Percentiles rank a stretch among this genome's conserved stretches.
phyloP scores from a whole-genome alignment of 176 grass and related monocot species.

The Paspalum vaginatum region DNA sequence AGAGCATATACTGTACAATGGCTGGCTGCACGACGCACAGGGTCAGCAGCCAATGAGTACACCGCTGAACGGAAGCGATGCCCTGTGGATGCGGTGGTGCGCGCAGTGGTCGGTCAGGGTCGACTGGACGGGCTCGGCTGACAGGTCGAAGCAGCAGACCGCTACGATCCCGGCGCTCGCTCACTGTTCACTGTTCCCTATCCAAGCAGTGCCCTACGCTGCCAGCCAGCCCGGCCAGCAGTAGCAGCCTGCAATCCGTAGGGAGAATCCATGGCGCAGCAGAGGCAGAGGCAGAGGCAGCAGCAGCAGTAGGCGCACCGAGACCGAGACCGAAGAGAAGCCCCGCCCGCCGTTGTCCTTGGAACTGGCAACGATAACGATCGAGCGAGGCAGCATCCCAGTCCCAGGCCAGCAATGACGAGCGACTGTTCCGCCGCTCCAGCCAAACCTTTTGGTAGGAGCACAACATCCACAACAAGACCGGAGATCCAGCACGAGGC shows the following conservation, averaged over 20 bases:
- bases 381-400: conserved; percentile 5
- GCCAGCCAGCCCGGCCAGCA: neutral
- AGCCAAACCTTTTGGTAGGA: neutral
- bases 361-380: conserved; percentile 44
- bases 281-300: neutral
- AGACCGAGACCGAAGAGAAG: neutral
- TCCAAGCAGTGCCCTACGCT: neutral
- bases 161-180: conserved; percentile 35
- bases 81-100: neutral
- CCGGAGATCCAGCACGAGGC: no score
- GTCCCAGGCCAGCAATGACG: conserved; percentile 42
- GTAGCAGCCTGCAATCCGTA: conserved; percentile 13
- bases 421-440: conserved; percentile 8
- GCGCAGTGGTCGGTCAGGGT: neutral
- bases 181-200: neutral
- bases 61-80: neutral
- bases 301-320: no score
- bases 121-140: conserved; percentile 36
- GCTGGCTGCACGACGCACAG: no score
- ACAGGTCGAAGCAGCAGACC: conserved; percentile 46
- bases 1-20: no score
- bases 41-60: conserved; percentile 43
- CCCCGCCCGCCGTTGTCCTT: conserved; percentile 1
- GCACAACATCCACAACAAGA: conserved; percentile 2
- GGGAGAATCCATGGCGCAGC: conserved; percentile 24